Conservation (phyloP, 2,329 filamentous ascomycete species). For the Fusarium zealandicum region DNA sequence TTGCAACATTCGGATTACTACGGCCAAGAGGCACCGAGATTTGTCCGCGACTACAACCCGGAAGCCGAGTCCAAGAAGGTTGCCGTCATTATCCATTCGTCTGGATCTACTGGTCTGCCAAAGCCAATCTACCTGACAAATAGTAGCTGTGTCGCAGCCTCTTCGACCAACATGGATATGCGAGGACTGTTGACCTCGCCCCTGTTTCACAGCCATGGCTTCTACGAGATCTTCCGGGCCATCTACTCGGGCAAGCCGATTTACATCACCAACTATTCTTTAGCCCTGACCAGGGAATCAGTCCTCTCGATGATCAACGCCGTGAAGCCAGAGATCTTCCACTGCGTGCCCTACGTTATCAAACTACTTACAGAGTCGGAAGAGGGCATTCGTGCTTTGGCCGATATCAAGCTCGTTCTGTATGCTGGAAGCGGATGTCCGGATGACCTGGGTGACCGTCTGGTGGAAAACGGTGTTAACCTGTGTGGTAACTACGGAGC, state of each 20-base stretch:
- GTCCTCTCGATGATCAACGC: slow-evolving; percentile 53
- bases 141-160: slow-evolving; percentile 56
- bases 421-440: slow-evolving; percentile 66
- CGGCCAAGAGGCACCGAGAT: slow-evolving; percentile 19
- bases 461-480: slow-evolving; percentile 61
- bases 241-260: slow-evolving; percentile 59
- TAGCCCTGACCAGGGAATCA: slow-evolving; percentile 61
- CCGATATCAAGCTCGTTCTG: slow-evolving; percentile 58
- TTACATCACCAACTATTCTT: slow-evolving; percentile 60
- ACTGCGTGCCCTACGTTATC: slow-evolving; percentile 69
- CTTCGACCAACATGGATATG: slow-evolving; percentile 49
- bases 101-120: slow-evolving; percentile 66
- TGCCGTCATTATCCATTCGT: slow-evolving; percentile 44
- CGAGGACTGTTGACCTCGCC: slow-evolving; percentile 63
- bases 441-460: slow-evolving; percentile 62
- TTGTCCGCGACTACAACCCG: slow-evolving; percentile 22
- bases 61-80: slow-evolving; percentile 28
- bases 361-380: slow-evolving; percentile 67
- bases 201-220: slow-evolving; percentile 66
- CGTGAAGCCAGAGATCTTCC: slow-evolving; percentile 57
- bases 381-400: slow-evolving; percentile 58
- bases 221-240: slow-evolving; percentile 61
- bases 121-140: slow-evolving; percentile 69
- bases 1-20: slow-evolving; percentile 13
- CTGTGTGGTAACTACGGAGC: slow-evolving; percentile 65